phyloP scores from a whole-genome alignment of 1,139 yeast species.

The Nematodospora anomalae region DNA sequence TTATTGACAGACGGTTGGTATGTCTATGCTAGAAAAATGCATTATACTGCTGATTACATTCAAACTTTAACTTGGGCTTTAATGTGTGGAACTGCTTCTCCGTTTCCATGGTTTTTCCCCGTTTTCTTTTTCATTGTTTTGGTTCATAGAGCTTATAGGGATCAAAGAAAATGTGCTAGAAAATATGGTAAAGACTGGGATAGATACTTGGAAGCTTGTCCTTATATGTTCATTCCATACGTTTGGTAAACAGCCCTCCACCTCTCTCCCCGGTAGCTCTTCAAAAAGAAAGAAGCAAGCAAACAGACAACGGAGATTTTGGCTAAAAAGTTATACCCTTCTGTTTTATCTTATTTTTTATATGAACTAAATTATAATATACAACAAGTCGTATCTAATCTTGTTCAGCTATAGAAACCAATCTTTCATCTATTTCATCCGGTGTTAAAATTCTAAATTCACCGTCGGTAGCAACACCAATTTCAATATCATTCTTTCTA shows the following conservation, averaged over 20 bases:
- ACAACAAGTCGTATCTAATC: no score
- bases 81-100: slow-evolving; percentile 81
- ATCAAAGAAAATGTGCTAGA: slow-evolving; percentile 73
- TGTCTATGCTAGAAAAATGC: slow-evolving; percentile 86
- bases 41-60: slow-evolving; percentile 91
- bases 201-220: slow-evolving; percentile 80
- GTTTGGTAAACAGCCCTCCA: slow-evolving; percentile 47
- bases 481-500: slow-evolving; percentile 87
- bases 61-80: slow-evolving; percentile 92
- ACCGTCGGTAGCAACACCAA: slow-evolving; percentile 80
- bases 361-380: not conserved
- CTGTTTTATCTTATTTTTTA: not conserved
- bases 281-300: not conserved
- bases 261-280: no score
- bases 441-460: slow-evolving; percentile 70
- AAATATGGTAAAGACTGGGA: slow-evolving; percentile 97
- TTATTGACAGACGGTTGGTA: slow-evolving; percentile 94
- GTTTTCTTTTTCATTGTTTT: slow-evolving; percentile 82
- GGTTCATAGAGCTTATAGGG: slow-evolving; percentile 86
- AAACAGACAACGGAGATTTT: not conserved
- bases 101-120: slow-evolving; percentile 97
- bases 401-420: slow-evolving; percentile 93
- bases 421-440: slow-evolving; percentile 91
- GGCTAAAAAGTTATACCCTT: not conserved
- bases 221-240: slow-evolving; percentile 88